Percentiles rank a stretch among this genome's conserved stretches.
These are phyloP conservation scores for Euphorbia celastroides DNA, from an alignment of 441 rosid genomes.

Conservation along the genomic window DNA sequence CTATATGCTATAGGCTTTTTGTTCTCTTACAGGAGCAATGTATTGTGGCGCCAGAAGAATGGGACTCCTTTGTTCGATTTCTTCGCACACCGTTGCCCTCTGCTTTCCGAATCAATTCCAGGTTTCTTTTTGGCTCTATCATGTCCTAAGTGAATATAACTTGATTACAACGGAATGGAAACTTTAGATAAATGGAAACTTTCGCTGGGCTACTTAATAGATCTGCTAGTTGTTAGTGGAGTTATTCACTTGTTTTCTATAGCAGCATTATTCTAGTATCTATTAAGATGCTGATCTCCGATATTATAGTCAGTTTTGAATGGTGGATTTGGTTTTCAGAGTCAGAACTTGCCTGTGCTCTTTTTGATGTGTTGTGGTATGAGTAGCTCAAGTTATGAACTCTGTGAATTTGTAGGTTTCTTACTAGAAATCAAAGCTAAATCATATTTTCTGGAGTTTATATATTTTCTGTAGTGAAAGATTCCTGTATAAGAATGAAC, in stretches of 20 bases:
- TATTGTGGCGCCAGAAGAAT: conserved; percentile 66
- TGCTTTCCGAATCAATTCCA: conserved; percentile 89
- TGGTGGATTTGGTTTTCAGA: neutral
- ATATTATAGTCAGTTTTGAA: neutral
- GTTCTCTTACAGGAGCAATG: conserved; percentile 56
- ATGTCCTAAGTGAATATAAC: neutral
- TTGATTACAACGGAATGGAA: neutral
- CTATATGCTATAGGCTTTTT: neutral
- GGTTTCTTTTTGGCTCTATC: conserved; percentile 27
- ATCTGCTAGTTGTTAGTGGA: neutral
- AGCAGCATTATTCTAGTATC: neutral
- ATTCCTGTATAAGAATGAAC: neutral
- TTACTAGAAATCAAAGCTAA: neutral
- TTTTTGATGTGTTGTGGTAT: neutral
- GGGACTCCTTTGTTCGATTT: conserved; percentile 65
- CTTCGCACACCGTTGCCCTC: conserved; percentile 87
- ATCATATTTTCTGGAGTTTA: too few relatives aligned
- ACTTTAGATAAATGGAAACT: neutral
- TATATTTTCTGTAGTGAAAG: neutral
- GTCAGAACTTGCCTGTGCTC: too few relatives aligned
- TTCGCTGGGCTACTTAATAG: neutral
- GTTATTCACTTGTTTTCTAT: too few relatives aligned
- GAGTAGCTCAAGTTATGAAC: neutral
- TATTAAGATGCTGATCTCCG: neutral
- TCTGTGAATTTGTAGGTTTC: neutral